These are phyloP conservation scores for Cytidiella melzeri DNA, from an alignment of 768 basidiomycete genomes.

Conservation along the genomic window DNA sequence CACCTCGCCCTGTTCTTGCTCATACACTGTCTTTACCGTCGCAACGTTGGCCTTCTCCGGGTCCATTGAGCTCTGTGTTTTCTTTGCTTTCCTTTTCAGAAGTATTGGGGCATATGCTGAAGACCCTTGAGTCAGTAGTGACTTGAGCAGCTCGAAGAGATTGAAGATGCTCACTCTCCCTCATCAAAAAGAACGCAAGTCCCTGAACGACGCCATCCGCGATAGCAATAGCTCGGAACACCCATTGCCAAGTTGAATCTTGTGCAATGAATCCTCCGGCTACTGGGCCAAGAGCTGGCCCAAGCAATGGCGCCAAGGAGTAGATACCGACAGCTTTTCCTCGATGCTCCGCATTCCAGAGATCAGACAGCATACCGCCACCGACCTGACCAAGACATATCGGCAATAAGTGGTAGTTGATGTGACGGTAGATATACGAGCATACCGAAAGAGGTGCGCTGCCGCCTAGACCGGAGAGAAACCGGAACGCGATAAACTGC, in stretches of 20 bases:
- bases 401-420: background rate
- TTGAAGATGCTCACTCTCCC: conserved; percentile 44
- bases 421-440: background rate
- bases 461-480: conserved; percentile 60
- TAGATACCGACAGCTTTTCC: conserved; percentile 59
- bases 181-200: conserved; percentile 47
- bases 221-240: conserved; percentile 66
- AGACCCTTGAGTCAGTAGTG: conserved; percentile 3
- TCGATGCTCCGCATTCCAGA: conserved; percentile 55
- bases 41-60: conserved; percentile 35
- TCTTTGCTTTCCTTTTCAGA: conserved; percentile 46
- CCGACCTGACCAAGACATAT: conserved; percentile 39
- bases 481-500: conserved; percentile 57
- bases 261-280: conserved; percentile 62
- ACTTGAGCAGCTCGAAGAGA: conserved; percentile 12
- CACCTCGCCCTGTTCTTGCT: conserved; percentile 40
- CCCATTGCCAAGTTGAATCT: conserved; percentile 66
- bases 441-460: conserved; percentile 50
- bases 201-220: conserved; percentile 48
- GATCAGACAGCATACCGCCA: conserved; percentile 59
- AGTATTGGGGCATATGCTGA: conserved; percentile 25
- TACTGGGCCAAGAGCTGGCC: conserved; percentile 58
- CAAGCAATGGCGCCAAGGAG: conserved; percentile 58
- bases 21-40: conserved; percentile 41
- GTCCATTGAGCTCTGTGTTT: conserved; percentile 33